Evolutionary conservation across 352 stramenopile genomes (phyloP), one percentile per base, ranked within the genome.

Genomic region (Pythium sp.): DNA sequence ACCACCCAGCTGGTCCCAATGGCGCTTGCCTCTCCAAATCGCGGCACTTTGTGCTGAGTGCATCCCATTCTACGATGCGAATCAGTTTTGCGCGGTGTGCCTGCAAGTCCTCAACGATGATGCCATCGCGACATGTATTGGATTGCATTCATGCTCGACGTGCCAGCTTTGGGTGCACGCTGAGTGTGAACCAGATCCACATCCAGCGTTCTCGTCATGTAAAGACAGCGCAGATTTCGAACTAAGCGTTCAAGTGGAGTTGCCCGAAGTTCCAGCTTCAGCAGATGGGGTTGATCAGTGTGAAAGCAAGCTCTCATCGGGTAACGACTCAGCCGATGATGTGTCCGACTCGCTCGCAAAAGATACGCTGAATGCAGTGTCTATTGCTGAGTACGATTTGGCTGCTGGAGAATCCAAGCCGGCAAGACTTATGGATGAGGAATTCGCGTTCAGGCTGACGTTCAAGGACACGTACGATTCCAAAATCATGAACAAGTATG

Each of bases 111-210:
- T 92, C 30, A 75, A 87, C 26, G 75, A 86, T 15, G 69, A 80
- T 2, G 41, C 78, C 8, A 58, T 90, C 2, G 57, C 75, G 18
- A 84, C 79, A 0, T 87, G 77, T 47, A 67, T 86, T 24, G 68
- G 80, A 38, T 67, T 94, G 53, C 70, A 95, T 5, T 79, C 85
- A 14, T 96, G 89, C 58, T 86, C 81, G 12, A 89, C 77, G 2
- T 96, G 89, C 34, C 72, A 89, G n/a, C 73, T 90, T 18, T 96
- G 85, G 85, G 82, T 94, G 5, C 89, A 96, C 46, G 75, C 81
- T 7, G 73, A 78, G n/a, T 96, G 89, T 58, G 89, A 96, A 36
- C 84, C 82, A 2, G 87, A 95, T 36, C 75, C 76, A 6, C 76
- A 93, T 22, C 73, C 83, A 65, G 80, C 77, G 8, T 90, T 93